These are phyloP conservation scores for Candida pseudocylindracea DNA, from an alignment of 1,139 yeast species.

Conservation along the genomic window DNA sequence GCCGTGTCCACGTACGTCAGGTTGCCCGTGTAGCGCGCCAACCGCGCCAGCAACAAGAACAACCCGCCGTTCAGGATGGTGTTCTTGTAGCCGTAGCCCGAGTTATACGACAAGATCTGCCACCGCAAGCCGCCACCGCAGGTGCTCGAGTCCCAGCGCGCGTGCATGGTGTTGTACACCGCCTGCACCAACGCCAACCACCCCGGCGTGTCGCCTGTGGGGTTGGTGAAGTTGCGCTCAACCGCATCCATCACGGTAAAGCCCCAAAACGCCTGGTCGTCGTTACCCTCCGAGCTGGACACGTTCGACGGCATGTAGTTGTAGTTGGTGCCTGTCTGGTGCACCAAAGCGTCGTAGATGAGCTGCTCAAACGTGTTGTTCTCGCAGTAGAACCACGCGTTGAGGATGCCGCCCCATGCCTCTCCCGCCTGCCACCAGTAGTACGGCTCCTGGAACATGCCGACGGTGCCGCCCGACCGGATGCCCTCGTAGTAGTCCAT, in stretches of 20 bases:
- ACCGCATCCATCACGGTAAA: conserved; percentile 67
- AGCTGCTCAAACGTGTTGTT: conserved; percentile 24
- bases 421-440: conserved; percentile 97
- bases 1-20: conserved; percentile 43
- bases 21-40: conserved; percentile 50
- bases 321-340: conserved; percentile 43
- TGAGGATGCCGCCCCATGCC: conserved; percentile 59
- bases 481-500: conserved; percentile 52
- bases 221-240: conserved; percentile 54
- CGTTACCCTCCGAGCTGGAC: conserved; percentile 67
- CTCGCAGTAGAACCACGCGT: conserved; percentile 36
- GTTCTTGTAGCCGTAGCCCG: conserved; percentile 64
- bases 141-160: conserved; percentile 42
- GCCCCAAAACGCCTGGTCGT: conserved; percentile 89
- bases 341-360: conserved; percentile 19
- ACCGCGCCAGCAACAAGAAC: conserved; percentile 57
- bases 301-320: conserved; percentile 63
- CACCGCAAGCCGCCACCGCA: conserved; percentile 72
- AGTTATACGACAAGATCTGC: conserved; percentile 63
- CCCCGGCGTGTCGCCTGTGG: conserved; percentile 21
- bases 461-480: conserved; percentile 48
- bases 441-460: conserved; percentile 56
- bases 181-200: conserved; percentile 62
- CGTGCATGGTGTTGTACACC: conserved; percentile 51
- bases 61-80: conserved; percentile 60